Base-by-base conservation (phyloP, 768 basidiomycete species). In the Boletus rubropictus region DNA sequence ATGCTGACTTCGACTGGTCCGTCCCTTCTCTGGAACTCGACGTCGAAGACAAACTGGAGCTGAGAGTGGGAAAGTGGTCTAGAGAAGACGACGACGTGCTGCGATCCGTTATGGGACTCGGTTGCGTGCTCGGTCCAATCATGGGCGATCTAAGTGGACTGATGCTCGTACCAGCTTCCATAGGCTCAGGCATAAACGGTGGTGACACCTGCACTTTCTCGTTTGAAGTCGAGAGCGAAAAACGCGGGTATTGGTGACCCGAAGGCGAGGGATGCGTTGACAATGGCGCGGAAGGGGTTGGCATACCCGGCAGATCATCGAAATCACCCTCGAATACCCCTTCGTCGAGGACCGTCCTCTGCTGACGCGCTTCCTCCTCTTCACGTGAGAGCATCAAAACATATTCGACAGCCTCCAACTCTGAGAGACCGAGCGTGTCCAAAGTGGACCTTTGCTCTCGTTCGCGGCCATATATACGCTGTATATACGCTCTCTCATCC, bases 321-420 rank as follows among this genome's bases (percentile, higher is more conserved):
- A 63, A 78, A 46, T 82, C 78, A 17, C 67, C 75, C 46, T 77
- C 76, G 49, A 81, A 82, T 3, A 81, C 72, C 3, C 77, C 81
- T 44, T 81, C 77, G 17, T 79, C 78, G 6, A 61, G n/a, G 4
- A 48, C 28, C 29, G n/a, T 20, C 33, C 32, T 21, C 46, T 50
- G 42, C 48, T 47, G 48, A 44, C 54, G 44, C 31, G 47, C 45
- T 46, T 43, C 63, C 33, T 78, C 80, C 60, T 90, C 86, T 38
- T 92, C 89, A 8, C 85, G 80, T 52, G 87, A 90, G 53, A 91
- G 74, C 87, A 91, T 91, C 38, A 92, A 62, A 0, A 82, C 74
- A 54, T 92, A 92, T 57, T 89, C 84, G 22, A 91, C 68, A 1
- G 84, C 86, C 56, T 89, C 89, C 2, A 65, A 64, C 56, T 92